phyloP scores from a whole-genome alignment of 2,329 filamentous ascomycete species.

The Trichoderma citrinoviride region DNA sequence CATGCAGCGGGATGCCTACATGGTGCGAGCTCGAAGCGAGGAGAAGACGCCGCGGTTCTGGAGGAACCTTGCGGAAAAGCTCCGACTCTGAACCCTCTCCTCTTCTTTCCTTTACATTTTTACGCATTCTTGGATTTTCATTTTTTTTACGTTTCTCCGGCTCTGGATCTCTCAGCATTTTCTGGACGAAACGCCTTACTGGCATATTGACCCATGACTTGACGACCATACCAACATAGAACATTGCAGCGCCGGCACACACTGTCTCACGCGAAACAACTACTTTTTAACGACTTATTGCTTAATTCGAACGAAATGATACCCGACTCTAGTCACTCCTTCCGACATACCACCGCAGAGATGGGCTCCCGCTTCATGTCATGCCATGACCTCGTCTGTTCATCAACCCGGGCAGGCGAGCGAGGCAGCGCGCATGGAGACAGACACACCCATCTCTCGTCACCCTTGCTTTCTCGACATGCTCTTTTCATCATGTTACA shows the following conservation, averaged over 20 bases:
- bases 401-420: neutral
- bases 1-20: constrained; percentile 66
- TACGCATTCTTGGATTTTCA: neutral
- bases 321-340: constrained; percentile 23
- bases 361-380: neutral
- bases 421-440: neutral
- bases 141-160: neutral
- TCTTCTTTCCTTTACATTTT: neutral
- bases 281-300: constrained; percentile 18
- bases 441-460: neutral
- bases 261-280: constrained; percentile 14
- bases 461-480: constrained; percentile 16
- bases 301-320: constrained; percentile 22
- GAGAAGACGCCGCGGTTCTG: constrained; percentile 49
- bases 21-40: constrained; percentile 46
- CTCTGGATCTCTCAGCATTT: constrained; percentile 16
- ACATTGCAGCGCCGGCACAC: constrained; percentile 19
- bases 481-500: constrained; percentile 21
- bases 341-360: neutral
- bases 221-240: constrained; percentile 40
- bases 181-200: constrained; percentile 13
- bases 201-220: constrained; percentile 35
- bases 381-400: neutral
- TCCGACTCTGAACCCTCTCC: constrained; percentile 30
- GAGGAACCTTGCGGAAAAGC: constrained; percentile 48